phyloP scores from a whole-genome alignment of 1,284 basidiomycete genomes.

The Neonothopanus nambi region DNA sequence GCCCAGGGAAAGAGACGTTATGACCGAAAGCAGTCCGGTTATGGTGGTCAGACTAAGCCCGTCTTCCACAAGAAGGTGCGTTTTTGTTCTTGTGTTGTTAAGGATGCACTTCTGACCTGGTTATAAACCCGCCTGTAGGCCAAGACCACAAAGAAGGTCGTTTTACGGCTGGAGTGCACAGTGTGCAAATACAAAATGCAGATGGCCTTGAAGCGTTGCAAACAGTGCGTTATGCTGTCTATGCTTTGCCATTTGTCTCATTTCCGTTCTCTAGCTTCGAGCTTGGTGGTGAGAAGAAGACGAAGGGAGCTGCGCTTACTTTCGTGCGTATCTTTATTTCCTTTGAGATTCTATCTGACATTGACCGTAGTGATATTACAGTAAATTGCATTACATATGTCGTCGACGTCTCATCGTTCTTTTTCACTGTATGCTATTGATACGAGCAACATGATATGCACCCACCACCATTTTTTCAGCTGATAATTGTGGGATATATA shows the following conservation, averaged over 20 bases:
- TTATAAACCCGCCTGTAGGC: constrained; percentile 59
- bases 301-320: constrained; percentile 91
- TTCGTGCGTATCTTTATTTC: constrained; percentile 65
- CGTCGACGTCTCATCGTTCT: too few species aligned
- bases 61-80: constrained; percentile 99
- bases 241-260: neutral
- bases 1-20: constrained; percentile 99
- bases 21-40: constrained; percentile 98
- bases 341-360: too few species aligned
- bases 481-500: too few species aligned
- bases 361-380: too few species aligned
- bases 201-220: constrained; percentile 96
- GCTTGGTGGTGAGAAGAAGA: constrained; percentile 99
- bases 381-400: too few species aligned
- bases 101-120: neutral
- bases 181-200: constrained; percentile 99
- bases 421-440: too few species aligned
- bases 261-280: constrained; percentile 77
- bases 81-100: constrained; percentile 13
- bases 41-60: constrained; percentile 99
- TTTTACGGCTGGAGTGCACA: constrained; percentile 96
- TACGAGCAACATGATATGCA: too few species aligned
- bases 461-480: too few species aligned
- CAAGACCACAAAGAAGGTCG: constrained; percentile 99
- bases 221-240: constrained; percentile 80